phyloP scores from a whole-genome alignment of 257 asterid genomes.

The Solanum chiquidenum region DNA sequence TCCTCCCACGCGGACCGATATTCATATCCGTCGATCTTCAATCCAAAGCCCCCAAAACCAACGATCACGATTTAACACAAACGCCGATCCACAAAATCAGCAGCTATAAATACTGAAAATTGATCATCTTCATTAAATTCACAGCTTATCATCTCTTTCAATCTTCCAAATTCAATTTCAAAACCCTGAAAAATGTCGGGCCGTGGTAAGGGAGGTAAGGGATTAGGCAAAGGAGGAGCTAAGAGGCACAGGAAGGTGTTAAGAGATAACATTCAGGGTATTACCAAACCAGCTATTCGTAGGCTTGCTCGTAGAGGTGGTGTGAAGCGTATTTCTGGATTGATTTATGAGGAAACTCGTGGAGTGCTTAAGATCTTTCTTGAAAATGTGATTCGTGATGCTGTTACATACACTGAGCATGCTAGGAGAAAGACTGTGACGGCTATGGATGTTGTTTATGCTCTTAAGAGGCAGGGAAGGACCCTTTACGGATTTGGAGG shows the following conservation, averaged over 20 bases:
- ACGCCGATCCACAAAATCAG: neutral
- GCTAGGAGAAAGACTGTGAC: slow-evolving; percentile 15
- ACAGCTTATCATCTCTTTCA: neutral
- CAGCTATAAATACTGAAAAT: neutral
- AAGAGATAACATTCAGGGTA: slow-evolving; percentile 6
- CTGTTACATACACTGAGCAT: slow-evolving; percentile 11
- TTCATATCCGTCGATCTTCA: neutral
- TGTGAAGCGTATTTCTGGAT: slow-evolving; percentile 9
- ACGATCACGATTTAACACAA: slow-evolving; percentile 7
- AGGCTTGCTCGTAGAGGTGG: slow-evolving; percentile 10
- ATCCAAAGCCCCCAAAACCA: neutral
- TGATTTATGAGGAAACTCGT: slow-evolving; percentile 10
- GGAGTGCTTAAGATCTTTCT: slow-evolving; percentile 3
- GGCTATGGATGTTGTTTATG: slow-evolving; percentile 13
- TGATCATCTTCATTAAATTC: accelerated
- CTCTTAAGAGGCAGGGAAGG: slow-evolving; percentile 12
- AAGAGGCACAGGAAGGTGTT: slow-evolving; percentile 10
- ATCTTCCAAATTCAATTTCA: neutral
- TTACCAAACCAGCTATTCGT: slow-evolving; percentile 10
- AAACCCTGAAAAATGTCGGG: slow-evolving; percentile 22
- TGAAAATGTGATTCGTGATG: slow-evolving; percentile 10
- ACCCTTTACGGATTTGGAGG: slow-evolving; percentile 14
- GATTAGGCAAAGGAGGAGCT: slow-evolving; percentile 14
- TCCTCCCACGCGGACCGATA: neutral
- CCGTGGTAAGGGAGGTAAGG: slow-evolving; percentile 13